Base-by-base conservation (phyloP, 2,329 filamentous ascomycete species). In the Botryotinia calthae region DNA sequence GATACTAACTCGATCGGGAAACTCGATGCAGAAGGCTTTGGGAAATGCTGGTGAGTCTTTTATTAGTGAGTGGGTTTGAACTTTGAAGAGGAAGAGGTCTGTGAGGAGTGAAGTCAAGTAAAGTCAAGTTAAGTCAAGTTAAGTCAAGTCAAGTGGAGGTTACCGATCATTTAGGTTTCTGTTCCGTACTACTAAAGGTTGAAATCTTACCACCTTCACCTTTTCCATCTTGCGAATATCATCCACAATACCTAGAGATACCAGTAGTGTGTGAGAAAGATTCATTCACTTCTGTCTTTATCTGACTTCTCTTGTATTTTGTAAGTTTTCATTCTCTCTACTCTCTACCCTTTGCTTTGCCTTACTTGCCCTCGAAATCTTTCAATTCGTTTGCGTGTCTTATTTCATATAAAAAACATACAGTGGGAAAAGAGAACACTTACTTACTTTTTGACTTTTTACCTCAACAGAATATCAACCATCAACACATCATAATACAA, bases 401-500 rank as follows among this genome's bases (percentile, higher is more conserved):
- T 20, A 9, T 28, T 28, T 31, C 37, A 28, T 22, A 44, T 10
- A 42, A 62, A 4, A 62, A 59, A 37, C 25, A 62, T 40, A 28
- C 1, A 28, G 34, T 37, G 63, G 3, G 14, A 28, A 34, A 48
- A 40, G 31, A 51, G 22, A 51, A 66, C 16, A 18, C 63, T 37
- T 40, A 22, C 64, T 54, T 28, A 54, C 64, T 42, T 28, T 54
- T 56, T 6, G 18, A 66, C 3, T 40, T 51, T 40, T 12, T 54
- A 5, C 37, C 25, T n/a, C 31, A 14, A 40, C n/a, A 64, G 18
- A 25, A 64, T 48, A 46, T 18, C 16, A 70, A 5, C 31, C 18
- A 37, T 37, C 69, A 54, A n/a, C 20, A 54, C 34, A 65, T 67
- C 61, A 76, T 75, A 65, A 71, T 65, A 71, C 34, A 37, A 71